Percentiles rank a stretch among this genome's conserved stretches.
phyloP scores from a whole-genome alignment of 169 alveolate genomes.

The Plasmodium vivax region DNA sequence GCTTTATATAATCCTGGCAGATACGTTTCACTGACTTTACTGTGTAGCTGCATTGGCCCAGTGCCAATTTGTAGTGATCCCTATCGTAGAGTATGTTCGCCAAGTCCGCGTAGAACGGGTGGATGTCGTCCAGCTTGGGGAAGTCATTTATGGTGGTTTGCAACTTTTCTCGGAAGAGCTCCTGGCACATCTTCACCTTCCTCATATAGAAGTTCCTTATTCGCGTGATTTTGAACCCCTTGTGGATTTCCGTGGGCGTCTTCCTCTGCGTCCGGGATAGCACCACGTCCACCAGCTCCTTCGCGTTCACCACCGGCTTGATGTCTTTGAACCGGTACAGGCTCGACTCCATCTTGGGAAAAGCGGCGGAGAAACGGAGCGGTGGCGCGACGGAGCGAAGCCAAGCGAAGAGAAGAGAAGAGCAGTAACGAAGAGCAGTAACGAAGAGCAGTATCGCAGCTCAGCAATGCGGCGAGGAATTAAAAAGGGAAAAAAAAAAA shows the following conservation, averaged over 20 bases:
- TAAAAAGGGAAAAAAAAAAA: background rate
- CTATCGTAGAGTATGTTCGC: slow-evolving; percentile 98
- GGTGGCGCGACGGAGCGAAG: background rate
- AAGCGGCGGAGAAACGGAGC: background rate
- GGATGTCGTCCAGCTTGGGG: slow-evolving; percentile 99
- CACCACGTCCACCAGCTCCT: slow-evolving; percentile 93
- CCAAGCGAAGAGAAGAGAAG: too few species aligned
- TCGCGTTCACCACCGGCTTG: slow-evolving; percentile 94
- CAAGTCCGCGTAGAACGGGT: slow-evolving; percentile 99
- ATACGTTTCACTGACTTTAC: slow-evolving; percentile 93
- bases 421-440: too few species aligned
- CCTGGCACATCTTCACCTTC: slow-evolving; percentile 97
- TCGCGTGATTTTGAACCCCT: slow-evolving; percentile 97
- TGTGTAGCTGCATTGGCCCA: slow-evolving; percentile 97
- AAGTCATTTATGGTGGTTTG: slow-evolving; percentile 93
- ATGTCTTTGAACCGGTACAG: slow-evolving; percentile 87
- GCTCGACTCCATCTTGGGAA: slow-evolving; percentile 5
- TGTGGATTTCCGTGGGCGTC: slow-evolving; percentile 99
- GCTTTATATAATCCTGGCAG: slow-evolving; percentile 97
- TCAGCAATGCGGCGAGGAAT: background rate
- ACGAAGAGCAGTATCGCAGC: too few species aligned
- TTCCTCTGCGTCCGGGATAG: slow-evolving; percentile 98
- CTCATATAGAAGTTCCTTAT: slow-evolving; percentile 99
- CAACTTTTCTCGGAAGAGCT: slow-evolving; percentile 94
- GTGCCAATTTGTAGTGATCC: slow-evolving; percentile 99